Percentiles rank a stretch among this genome's conserved stretches.
Evolutionary conservation across 768 basidiomycete genomes (phyloP).

Genomic region (Lentinula boryana): DNA sequence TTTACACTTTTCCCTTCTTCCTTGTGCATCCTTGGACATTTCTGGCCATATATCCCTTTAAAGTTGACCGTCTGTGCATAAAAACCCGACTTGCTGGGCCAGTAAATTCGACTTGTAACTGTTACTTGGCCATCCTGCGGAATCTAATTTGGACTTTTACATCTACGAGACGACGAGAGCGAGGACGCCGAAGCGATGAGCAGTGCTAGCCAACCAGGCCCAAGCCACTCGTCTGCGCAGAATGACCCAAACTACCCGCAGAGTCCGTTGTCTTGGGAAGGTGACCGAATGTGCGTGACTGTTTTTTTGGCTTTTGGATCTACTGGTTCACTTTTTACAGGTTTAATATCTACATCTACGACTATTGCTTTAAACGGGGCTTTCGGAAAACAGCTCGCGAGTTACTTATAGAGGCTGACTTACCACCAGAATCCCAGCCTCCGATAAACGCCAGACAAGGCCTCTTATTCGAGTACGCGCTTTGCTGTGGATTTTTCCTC

Average conservation of each 20-base stretch:
- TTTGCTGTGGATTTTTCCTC: constrained; percentile 9
- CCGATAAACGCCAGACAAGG: constrained; percentile 84
- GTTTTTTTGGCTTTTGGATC: constrained; percentile 1
- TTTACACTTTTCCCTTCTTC: background rate
- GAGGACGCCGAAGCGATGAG: constrained; percentile 17
- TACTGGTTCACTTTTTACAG: constrained; percentile 27
- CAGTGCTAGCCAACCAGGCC: constrained; percentile 20
- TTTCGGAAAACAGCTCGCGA: constrained; percentile 68
- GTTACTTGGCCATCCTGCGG: background rate
- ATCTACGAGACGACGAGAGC: background rate
- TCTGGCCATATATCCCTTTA: background rate
- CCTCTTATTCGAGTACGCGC: constrained; percentile 71
- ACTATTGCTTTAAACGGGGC: constrained; percentile 79
- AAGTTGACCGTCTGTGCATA: background rate
- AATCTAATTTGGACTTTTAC: constrained; percentile 5
- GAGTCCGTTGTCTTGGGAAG: constrained; percentile 62
- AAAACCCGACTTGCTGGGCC: background rate
- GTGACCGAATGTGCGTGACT: constrained; percentile 64
- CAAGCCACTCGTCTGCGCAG: constrained; percentile 11
- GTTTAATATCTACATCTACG: constrained; percentile 88
- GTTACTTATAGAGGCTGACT: constrained; percentile 61
- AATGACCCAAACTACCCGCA: constrained; percentile 15
- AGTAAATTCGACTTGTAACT: background rate
- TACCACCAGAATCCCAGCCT: constrained; percentile 54
- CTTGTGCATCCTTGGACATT: background rate